phyloP scores from a whole-genome alignment of 2,329 filamentous ascomycete genomes.

The Metarhizium brunneum region DNA sequence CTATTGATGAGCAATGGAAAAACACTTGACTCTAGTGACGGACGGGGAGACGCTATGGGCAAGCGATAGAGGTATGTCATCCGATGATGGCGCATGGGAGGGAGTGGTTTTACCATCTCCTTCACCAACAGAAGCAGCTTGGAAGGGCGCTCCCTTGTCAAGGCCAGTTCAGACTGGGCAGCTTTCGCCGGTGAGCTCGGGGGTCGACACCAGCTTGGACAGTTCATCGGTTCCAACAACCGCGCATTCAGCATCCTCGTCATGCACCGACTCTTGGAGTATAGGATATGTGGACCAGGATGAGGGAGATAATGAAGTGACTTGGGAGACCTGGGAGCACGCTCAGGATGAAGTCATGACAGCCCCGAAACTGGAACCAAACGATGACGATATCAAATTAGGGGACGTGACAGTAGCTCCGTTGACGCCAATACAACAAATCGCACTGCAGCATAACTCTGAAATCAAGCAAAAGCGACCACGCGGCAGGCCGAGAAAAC shows the following conservation, averaged over 20 bases:
- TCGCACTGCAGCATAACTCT: constrained; percentile 13
- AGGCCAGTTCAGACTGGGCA: constrained; percentile 33
- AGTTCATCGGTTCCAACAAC: constrained; percentile 32
- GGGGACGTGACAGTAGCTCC: constrained; percentile 39
- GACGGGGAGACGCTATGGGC: constrained; percentile 37
- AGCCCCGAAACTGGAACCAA: constrained; percentile 47
- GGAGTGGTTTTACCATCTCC: constrained; percentile 20
- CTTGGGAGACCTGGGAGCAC: constrained; percentile 44
- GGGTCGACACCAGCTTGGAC: constrained; percentile 32
- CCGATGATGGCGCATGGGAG: constrained; percentile 28
- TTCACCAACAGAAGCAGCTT: constrained; percentile 21
- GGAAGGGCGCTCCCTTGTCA: constrained; percentile 16
- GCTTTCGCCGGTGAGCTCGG: constrained; percentile 44
- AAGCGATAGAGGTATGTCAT: constrained; percentile 34
- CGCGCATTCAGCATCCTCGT: constrained; percentile 36
- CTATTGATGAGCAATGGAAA: constrained; percentile 39
- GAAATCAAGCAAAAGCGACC: constrained; percentile 50
- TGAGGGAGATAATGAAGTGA: constrained; percentile 29
- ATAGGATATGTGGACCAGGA: constrained; percentile 29
- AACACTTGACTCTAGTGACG: constrained; percentile 29
- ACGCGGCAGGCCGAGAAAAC: constrained; percentile 75
- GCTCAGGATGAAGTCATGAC: constrained; percentile 34
- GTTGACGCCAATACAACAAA: constrained; percentile 10
- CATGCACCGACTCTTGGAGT: constrained; percentile 36
- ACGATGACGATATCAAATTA: constrained; percentile 46